Conservation (phyloP, 306 rosid species). For the Trichosanthes cucumerina region DNA sequence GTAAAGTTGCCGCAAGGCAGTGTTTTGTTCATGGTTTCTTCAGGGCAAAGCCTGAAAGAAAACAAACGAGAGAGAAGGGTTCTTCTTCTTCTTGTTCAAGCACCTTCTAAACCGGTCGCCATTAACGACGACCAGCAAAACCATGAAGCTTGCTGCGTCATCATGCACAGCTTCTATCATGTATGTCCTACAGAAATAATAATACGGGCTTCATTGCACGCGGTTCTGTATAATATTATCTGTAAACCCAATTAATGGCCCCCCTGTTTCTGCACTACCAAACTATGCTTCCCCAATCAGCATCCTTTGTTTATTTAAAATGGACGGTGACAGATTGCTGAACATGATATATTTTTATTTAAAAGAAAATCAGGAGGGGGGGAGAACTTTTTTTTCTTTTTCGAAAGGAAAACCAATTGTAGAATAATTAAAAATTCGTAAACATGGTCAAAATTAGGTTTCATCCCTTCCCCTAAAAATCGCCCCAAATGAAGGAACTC, state of each 20-base stretch:
- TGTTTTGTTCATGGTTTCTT: slow-evolving; percentile 5
- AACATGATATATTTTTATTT: neutral
- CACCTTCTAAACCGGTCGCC: neutral
- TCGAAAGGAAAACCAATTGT: neutral
- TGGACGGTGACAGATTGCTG: neutral
- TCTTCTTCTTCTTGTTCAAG: neutral
- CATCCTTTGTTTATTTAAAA: neutral
- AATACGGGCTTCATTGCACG: neutral
- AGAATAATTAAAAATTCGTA: neutral
- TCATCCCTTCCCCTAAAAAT: neutral
- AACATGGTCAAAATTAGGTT: neutral
- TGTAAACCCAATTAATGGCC: neutral
- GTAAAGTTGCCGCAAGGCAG: slow-evolving; percentile 9
- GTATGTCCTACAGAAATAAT: neutral
- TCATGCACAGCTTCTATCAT: neutral
- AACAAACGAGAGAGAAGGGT: neutral
- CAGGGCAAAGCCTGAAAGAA: neutral
- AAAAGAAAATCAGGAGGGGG: neutral
- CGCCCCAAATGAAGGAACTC: slow-evolving; percentile 2
- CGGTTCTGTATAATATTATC: slow-evolving; percentile 1
- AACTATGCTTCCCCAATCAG: neutral
- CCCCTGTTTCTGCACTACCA: neutral
- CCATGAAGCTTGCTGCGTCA: neutral
- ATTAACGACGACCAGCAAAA: neutral
- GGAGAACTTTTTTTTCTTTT: neutral